phyloP scores from a whole-genome alignment of 345 rosid genomes.

The Theobroma cacao region DNA sequence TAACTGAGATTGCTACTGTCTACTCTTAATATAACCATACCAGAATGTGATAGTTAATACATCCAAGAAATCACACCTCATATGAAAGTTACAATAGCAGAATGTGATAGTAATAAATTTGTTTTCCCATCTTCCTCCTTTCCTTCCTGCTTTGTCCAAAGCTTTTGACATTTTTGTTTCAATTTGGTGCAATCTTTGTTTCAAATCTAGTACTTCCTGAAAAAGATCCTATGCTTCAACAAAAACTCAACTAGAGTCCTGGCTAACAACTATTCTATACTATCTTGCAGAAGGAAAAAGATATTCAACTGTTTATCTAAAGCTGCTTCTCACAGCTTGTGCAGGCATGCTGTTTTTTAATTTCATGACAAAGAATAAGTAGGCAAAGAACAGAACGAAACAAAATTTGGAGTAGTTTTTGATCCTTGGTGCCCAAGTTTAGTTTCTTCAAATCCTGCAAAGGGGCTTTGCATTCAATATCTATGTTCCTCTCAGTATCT shows the following conservation, averaged over 20 bases:
- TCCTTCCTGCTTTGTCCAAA: constrained; percentile 27
- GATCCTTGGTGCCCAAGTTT: constrained; percentile 11
- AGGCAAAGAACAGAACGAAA: constrained; percentile 23
- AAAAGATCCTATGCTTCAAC: too few relatives aligned
- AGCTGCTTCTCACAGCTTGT: too few relatives aligned
- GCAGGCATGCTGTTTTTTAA: too few relatives aligned
- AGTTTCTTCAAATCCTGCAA: constrained; percentile 23
- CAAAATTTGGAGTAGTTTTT: constrained; percentile 13
- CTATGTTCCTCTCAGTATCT: constrained; percentile 15
- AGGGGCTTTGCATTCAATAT: constrained; percentile 11
- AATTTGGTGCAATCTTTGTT: constrained; percentile 36
- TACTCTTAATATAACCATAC: too few relatives aligned
- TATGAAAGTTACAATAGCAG: too few relatives aligned
- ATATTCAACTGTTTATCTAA: too few relatives aligned
- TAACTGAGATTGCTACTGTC: background rate
- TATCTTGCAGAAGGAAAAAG: too few relatives aligned
- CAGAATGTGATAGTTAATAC: too few relatives aligned
- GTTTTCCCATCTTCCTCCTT: constrained; percentile 23
- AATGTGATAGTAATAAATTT: background rate
- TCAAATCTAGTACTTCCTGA: constrained; percentile 32
- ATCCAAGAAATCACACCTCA: too few relatives aligned
- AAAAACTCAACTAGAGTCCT: too few relatives aligned
- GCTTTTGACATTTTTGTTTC: constrained; percentile 31
- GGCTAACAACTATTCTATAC: too few relatives aligned
- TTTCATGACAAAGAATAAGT: too few relatives aligned